Conservation (phyloP, 2,329 filamentous ascomycete species). For the Hirsutella thompsonii region DNA sequence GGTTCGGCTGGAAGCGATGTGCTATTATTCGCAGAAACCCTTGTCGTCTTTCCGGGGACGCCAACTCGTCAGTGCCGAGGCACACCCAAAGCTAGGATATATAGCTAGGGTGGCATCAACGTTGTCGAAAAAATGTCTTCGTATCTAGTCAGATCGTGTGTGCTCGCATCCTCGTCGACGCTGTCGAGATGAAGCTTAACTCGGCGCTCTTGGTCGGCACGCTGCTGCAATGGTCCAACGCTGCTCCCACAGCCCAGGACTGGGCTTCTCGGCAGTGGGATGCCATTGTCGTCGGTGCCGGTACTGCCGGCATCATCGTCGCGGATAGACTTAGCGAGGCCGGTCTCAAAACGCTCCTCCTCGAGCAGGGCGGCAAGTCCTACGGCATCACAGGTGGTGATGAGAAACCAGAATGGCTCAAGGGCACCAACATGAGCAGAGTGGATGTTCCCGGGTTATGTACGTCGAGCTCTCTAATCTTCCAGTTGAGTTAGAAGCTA, state of each 20-base stretch:
- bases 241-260: not conserved
- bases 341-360: constrained; percentile 35
- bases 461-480: constrained; percentile 8
- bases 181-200: too few species aligned
- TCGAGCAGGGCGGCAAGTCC: constrained; percentile 37
- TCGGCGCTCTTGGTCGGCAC: not conserved
- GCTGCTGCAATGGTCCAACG: not conserved
- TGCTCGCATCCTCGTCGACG: too few species aligned
- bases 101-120: too few species aligned
- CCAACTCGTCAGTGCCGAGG: too few species aligned
- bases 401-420: constrained; percentile 34
- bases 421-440: constrained; percentile 31
- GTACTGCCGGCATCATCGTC: constrained; percentile 38
- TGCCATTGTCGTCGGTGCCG: constrained; percentile 32
- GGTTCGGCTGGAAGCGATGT: too few species aligned
- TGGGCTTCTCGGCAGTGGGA: constrained; percentile 10
- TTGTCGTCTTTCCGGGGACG: too few species aligned
- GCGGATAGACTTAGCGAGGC: constrained; percentile 37
- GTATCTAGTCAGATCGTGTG: too few species aligned
- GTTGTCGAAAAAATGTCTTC: too few species aligned
- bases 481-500: not conserved
- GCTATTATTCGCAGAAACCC: too few species aligned
- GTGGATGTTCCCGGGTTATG: constrained; percentile 40
- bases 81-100: too few species aligned
- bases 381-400: constrained; percentile 33